phyloP scores from a whole-genome alignment of 2,329 filamentous ascomycete genomes.

The Ceratocystis destructans region DNA sequence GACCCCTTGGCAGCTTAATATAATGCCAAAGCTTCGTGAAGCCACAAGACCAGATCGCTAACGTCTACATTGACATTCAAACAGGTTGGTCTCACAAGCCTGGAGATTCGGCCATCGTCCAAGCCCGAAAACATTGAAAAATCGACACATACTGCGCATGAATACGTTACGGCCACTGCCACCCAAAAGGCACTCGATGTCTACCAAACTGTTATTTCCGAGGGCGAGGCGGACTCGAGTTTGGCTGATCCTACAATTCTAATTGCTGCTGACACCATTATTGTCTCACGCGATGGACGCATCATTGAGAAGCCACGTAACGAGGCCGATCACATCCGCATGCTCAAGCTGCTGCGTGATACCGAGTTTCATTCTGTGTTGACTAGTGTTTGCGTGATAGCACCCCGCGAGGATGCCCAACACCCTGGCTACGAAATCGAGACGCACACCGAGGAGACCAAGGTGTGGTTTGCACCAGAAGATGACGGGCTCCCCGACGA shows the following conservation, averaged over 20 bases:
- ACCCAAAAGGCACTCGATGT: slow-evolving; percentile 70
- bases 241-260: slow-evolving; percentile 65
- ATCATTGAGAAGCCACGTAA: slow-evolving; percentile 85
- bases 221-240: slow-evolving; percentile 27
- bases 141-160: slow-evolving; percentile 55
- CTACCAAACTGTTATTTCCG: slow-evolving; percentile 35
- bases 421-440: slow-evolving; percentile 78
- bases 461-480: slow-evolving; percentile 67
- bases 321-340: slow-evolving; percentile 67
- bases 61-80: neutral
- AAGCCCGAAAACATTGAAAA: slow-evolving; percentile 81
- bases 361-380: slow-evolving; percentile 65
- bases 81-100: slow-evolving; percentile 64
- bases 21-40: neutral
- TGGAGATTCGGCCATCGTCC: slow-evolving; percentile 74
- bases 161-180: slow-evolving; percentile 84
- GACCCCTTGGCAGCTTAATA: neutral
- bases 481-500: slow-evolving; percentile 54
- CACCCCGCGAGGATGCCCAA: slow-evolving; percentile 63
- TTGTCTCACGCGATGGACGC: slow-evolving; percentile 58
- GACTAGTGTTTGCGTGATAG: slow-evolving; percentile 73
- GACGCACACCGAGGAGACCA: slow-evolving; percentile 76
- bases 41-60: neutral
- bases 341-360: slow-evolving; percentile 72
- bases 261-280: slow-evolving; percentile 80